A percentile compares a stretch with the other conserved stretches of the same genome.
Conservation (phyloP, 495 filamentous ascomycete genomes). For the Neurospora cerealis region DNA sequence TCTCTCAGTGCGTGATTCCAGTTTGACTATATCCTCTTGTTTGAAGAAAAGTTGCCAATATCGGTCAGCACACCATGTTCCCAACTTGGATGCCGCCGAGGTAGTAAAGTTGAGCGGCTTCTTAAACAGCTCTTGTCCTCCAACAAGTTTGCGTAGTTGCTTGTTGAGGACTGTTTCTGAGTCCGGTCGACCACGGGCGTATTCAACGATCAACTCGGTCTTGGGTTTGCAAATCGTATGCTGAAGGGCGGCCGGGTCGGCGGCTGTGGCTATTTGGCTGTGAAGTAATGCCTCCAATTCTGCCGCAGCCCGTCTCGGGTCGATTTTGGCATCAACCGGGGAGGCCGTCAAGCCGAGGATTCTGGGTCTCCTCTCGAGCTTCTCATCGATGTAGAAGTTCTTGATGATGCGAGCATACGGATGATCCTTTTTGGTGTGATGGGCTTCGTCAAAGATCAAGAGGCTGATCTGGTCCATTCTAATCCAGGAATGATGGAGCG, state of each 20-base stretch:
- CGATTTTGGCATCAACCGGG: slow-evolving; percentile 74
- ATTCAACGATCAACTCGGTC: slow-evolving; percentile 49
- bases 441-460: slow-evolving; percentile 91
- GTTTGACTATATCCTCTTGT: slow-evolving; percentile 52
- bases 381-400: slow-evolving; percentile 56
- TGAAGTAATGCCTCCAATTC: slow-evolving; percentile 72
- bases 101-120: slow-evolving; percentile 49
- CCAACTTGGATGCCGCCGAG: slow-evolving; percentile 56
- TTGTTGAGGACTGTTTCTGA: slow-evolving; percentile 57
- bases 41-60: slow-evolving; percentile 66
- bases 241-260: slow-evolving; percentile 51
- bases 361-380: slow-evolving; percentile 48
- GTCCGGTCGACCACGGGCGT: slow-evolving; percentile 37
- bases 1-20: slow-evolving; percentile 48
- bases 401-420: slow-evolving; percentile 87
- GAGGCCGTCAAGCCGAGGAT: slow-evolving; percentile 98
- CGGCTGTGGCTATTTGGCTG: slow-evolving; percentile 72
- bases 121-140: slow-evolving; percentile 45
- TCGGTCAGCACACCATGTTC: slow-evolving; percentile 78
- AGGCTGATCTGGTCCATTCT: slow-evolving; percentile 80
- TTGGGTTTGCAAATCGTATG: slow-evolving; percentile 48
- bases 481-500: slow-evolving; percentile 72
- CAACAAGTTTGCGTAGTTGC: slow-evolving; percentile 44
- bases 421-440: slow-evolving; percentile 93
- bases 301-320: slow-evolving; percentile 60